Evolutionary conservation across 2,329 filamentous ascomycete species (phyloP).

Genomic region (Aureobasidium sp.): DNA sequence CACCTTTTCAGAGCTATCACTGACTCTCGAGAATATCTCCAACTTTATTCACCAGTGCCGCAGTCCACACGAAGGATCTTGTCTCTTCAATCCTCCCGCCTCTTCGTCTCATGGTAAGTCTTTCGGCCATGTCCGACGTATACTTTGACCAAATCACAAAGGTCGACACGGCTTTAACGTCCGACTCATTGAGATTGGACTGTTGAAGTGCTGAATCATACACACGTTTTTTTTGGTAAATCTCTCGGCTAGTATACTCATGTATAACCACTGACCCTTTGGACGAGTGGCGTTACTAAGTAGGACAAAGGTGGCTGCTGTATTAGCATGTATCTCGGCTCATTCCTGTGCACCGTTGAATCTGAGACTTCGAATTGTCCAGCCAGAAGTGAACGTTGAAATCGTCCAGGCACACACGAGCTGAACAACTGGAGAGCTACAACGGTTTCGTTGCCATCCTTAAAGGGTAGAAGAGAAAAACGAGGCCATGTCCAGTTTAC

Average conservation of each 20-base stretch:
- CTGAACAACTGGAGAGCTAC: slow-evolving; percentile 7
- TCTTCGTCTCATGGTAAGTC: neutral
- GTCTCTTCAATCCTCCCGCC: neutral
- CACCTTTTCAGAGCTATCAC: too few relatives aligned
- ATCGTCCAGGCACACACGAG: slow-evolving; percentile 2
- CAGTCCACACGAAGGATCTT: neutral
- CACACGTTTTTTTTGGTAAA: neutral
- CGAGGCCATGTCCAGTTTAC: neutral
- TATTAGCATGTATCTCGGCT: neutral
- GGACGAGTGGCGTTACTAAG: neutral
- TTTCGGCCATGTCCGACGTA: neutral
- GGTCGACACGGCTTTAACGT: neutral
- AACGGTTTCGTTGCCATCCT: slow-evolving; percentile 5
- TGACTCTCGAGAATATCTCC: too few relatives aligned
- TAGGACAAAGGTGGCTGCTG: neutral
- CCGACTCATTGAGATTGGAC: neutral
- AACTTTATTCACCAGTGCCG: too few relatives aligned
- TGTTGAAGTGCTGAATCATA: neutral
- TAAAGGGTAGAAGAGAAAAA: slow-evolving; percentile 3
- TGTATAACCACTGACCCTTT: neutral
- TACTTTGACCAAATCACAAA: neutral
- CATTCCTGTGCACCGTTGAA: neutral
- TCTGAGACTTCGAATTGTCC: slow-evolving; percentile 1
- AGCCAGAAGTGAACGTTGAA: slow-evolving; percentile 7
- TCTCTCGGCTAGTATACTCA: neutral